These are phyloP conservation scores for Avena sativa DNA, from an alignment of 176 grass and related monocot genomes.

Conservation along the genomic window DNA sequence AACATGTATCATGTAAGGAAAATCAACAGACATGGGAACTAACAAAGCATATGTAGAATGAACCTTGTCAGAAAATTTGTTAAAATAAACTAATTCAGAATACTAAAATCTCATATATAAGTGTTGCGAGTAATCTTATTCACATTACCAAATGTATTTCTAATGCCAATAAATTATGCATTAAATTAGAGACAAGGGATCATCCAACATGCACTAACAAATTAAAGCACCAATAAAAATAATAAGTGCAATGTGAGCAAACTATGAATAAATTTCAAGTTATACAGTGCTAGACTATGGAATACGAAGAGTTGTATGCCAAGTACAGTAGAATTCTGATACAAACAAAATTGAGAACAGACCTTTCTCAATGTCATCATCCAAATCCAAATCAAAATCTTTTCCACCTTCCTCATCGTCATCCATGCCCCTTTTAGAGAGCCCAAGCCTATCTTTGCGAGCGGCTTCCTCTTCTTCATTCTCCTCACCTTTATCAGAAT, in stretches of 20 bases:
- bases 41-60: constrained; percentile 16
- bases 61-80: not conserved
- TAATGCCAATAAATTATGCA: constrained; percentile 9
- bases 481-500: constrained; percentile 69
- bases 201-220: constrained; percentile 23
- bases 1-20: constrained; percentile 16
- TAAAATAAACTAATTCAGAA: not conserved
- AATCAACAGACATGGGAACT: not conserved
- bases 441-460: constrained; percentile 66
- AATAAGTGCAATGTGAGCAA: constrained; percentile 4
- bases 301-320: constrained; percentile 4
- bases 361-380: constrained; percentile 99
- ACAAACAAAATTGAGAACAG: not conserved
- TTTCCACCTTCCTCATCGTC: constrained; percentile 91
- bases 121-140: not conserved
- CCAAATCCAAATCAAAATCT: constrained; percentile 85
- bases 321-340: constrained; percentile 8
- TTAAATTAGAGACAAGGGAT: not conserved
- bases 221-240: constrained; percentile 9
- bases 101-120: not conserved
- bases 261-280: constrained; percentile 2
- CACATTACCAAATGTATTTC: not conserved
- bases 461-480: constrained; percentile 82
- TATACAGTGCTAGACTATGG: not conserved
- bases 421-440: constrained; percentile 67